Conservation (phyloP, 1,284 basidiomycete species). For the Heimioporus retisporus region DNA sequence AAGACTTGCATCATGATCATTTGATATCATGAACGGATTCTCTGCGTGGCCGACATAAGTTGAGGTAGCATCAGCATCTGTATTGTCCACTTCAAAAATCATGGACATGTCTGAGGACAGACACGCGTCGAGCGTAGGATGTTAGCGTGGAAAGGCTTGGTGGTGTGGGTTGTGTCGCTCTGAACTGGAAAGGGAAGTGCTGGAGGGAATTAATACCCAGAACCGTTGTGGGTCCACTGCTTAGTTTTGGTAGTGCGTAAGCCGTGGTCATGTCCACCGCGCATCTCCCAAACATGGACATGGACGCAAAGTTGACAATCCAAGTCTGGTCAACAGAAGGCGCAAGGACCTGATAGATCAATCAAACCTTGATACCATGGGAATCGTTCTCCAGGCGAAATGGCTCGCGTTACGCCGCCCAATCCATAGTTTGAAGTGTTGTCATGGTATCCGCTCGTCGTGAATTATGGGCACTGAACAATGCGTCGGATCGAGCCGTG, state of each 20-base stretch:
- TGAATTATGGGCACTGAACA: no score
- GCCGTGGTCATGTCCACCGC: constrained; percentile 7
- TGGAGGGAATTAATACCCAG: constrained; percentile 22
- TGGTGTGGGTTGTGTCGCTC: constrained; percentile 4
- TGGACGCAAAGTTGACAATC: constrained; percentile 32
- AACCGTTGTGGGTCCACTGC: constrained; percentile 30
- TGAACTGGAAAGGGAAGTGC: neutral
- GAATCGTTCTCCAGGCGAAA: constrained; percentile 1
- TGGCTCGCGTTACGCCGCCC: neutral
- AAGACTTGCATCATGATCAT: constrained; percentile 7
- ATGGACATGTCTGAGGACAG: constrained; percentile 24
- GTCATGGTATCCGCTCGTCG: no score
- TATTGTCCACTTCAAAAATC: constrained; percentile 23
- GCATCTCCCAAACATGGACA: constrained; percentile 31
- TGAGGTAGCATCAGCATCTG: constrained; percentile 22
- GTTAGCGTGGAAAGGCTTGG: neutral
- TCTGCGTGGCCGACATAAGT: constrained; percentile 17
- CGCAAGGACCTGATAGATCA: constrained; percentile 8
- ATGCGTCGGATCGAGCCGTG: no score
- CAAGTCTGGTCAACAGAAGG: constrained; percentile 16
- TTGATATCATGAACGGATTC: constrained; percentile 23
- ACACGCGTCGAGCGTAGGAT: neutral
- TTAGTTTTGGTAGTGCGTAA: constrained; percentile 12
- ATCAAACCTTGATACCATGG: constrained; percentile 35
- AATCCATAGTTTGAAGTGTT: no score